A percentile compares a stretch with the other conserved stretches of the same genome.
Conservation (phyloP, 805 yeast genomes). For the Sungouiozyma ichnusensis region DNA sequence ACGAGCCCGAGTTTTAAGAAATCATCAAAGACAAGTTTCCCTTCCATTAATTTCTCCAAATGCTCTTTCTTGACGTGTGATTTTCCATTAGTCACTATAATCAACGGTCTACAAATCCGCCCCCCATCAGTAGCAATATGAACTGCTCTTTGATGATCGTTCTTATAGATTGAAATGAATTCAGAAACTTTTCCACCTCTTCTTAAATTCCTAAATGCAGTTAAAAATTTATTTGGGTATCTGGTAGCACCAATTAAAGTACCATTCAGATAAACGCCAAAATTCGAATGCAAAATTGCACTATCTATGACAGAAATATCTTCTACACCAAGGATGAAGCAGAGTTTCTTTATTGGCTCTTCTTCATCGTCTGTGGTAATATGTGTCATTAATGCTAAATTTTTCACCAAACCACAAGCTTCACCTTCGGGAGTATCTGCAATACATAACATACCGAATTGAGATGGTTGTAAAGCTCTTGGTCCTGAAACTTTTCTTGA, state of each 20-base stretch:
- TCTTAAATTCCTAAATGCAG: slow-evolving; percentile 67
- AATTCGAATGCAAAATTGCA: slow-evolving; percentile 69
- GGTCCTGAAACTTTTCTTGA: slow-evolving; percentile 98
- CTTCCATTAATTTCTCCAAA: slow-evolving; percentile 48
- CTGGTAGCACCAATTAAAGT: slow-evolving; percentile 84
- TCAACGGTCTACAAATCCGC: slow-evolving; percentile 91
- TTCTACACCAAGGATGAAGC: slow-evolving; percentile 83
- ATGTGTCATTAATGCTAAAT: slow-evolving; percentile 95
- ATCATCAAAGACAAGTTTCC: slow-evolving; percentile 82
- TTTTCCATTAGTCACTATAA: slow-evolving; percentile 65
- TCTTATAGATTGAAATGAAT: slow-evolving; percentile 83
- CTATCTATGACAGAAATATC: slow-evolving; percentile 74
- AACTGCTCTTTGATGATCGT: slow-evolving; percentile 82
- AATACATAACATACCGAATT: slow-evolving; percentile 97
- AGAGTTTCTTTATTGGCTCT: slow-evolving; percentile 67
- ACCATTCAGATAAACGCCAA: slow-evolving; percentile 87
- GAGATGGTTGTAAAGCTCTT: slow-evolving; percentile 97
- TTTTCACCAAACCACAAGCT: slow-evolving; percentile 97
- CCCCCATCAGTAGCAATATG: slow-evolving; percentile 99
- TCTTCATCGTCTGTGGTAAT: slow-evolving; percentile 98
- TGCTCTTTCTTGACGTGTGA: slow-evolving; percentile 68
- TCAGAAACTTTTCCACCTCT: slow-evolving; percentile 79
- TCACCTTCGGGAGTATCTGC: slow-evolving; percentile 99
- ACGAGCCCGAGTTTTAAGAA: slow-evolving; percentile 78
- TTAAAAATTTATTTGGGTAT: slow-evolving; percentile 74